Base-by-base conservation (phyloP, 176 grass and related monocot species). In the Elaeis guineensis region DNA sequence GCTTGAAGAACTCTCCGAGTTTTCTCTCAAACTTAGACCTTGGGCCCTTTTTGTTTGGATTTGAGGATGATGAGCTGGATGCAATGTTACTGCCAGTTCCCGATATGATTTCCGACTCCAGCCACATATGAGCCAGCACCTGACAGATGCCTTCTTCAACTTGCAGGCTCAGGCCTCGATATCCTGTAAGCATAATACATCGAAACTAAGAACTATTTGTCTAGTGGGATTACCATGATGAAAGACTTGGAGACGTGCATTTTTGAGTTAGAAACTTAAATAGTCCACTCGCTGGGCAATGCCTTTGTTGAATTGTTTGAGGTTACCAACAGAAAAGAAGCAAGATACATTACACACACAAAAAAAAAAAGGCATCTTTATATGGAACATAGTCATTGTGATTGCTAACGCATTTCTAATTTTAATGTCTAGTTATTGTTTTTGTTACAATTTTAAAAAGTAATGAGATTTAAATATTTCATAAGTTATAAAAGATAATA, bases 61-160 rank as follows among this genome's bases (percentile, higher is more conserved):
- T 71, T 26, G 75, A 84, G 0, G 86, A 86, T 0, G 89, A 73
- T 0, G 74, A 79, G 1, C 79, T 65, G 7, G 79, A 72, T 26
- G 62, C 67, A 0, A 51, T 49, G 2, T 77, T 81, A 24, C 53
- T 51, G 35, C 68, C 60, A 55, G 83, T 60, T 49, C 83, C 85
- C 11, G 69, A 55, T 4, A 82, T 80, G 21, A 85, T 89, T 49
- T 95, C 81, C 4, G 90, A 95, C 16, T 85, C 85, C 1, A 95
- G 76, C 90, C 90, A 95, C 69, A 95, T 69, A 59, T 95, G 72
- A 17, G 90, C 74, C 15, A 95, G 63, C 56, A 95, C 90, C 71
- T 95, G 90, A 48, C 90, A 95, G 53, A 95, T 95, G 57, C 90
- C 90, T 80, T 89, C 90, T 78, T 95, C 90, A 49, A 89, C 90